phyloP scores from a whole-genome alignment of 2,329 filamentous ascomycete genomes.

The Botrytis sinoallii region DNA sequence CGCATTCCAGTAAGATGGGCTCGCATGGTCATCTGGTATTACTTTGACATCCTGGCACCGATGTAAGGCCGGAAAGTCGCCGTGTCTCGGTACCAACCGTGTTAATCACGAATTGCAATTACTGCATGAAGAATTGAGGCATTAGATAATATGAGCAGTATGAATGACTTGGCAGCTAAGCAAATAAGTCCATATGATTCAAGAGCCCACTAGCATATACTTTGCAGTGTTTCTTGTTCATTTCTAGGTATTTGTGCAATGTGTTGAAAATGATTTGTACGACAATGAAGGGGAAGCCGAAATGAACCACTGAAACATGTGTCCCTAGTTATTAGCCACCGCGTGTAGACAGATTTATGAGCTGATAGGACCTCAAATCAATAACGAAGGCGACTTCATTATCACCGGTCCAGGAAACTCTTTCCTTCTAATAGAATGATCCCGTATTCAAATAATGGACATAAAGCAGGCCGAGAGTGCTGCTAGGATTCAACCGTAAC shows the following conservation, averaged over 20 bases:
- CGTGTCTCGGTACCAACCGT: constrained; percentile 13
- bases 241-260: not conserved
- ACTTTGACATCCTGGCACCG: constrained; percentile 13
- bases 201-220: not conserved
- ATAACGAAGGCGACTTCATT: not conserved
- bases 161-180: not conserved
- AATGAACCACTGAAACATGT: not conserved
- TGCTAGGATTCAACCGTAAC: not conserved
- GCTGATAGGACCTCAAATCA: not conserved
- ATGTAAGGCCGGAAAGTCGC: constrained; percentile 16
- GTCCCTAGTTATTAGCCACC: not conserved
- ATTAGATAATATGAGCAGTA: not conserved
- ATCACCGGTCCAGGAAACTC: not conserved
- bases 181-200: not conserved
- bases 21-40: constrained; percentile 18
- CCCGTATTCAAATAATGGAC: not conserved
- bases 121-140: not conserved
- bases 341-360: not conserved
- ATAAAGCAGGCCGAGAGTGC: not conserved
- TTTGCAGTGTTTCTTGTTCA: not conserved
- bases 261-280: not conserved
- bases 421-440: not conserved
- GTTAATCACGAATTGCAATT: not conserved
- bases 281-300: not conserved
- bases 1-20: constrained; percentile 12